These are phyloP conservation scores for Shiraia bambusicola DNA, from an alignment of 2,329 filamentous ascomycete species.

Conservation along the genomic window DNA sequence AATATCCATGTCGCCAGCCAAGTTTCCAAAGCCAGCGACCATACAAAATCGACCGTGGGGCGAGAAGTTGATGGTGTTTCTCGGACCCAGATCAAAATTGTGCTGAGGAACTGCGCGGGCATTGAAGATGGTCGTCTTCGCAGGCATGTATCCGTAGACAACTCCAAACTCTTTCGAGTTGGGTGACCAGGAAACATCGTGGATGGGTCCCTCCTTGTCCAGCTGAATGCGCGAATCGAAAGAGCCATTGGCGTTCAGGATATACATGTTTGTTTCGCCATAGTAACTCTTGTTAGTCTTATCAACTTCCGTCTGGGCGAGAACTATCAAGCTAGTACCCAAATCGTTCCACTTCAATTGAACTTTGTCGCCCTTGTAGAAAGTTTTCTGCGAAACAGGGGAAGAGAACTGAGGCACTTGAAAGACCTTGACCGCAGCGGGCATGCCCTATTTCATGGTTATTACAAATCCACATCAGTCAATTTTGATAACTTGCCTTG, in stretches of 20 bases:
- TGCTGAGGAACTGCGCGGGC: slow-evolving; percentile 78
- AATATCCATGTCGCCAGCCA: slow-evolving; percentile 96
- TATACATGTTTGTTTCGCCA: slow-evolving; percentile 94
- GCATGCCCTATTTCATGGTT: slow-evolving; percentile 68
- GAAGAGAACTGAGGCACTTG: slow-evolving; percentile 82
- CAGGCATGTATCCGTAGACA: slow-evolving; percentile 98
- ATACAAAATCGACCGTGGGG: slow-evolving; percentile 90
- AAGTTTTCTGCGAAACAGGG: slow-evolving; percentile 94
- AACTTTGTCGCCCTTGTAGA: slow-evolving; percentile 99
- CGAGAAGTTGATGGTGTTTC: slow-evolving; percentile 94
- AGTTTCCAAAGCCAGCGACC: slow-evolving; percentile 94
- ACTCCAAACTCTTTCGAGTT: slow-evolving; percentile 98
- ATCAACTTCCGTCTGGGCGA: slow-evolving; percentile 97
- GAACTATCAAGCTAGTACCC: slow-evolving; percentile 87
- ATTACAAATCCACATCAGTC: slow-evolving; percentile 1
- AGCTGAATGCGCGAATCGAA: slow-evolving; percentile 90
- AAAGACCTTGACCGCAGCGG: slow-evolving; percentile 90
- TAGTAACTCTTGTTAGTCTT: slow-evolving; percentile 99
- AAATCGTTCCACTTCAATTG: slow-evolving; percentile 96
- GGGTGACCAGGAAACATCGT: slow-evolving; percentile 97
- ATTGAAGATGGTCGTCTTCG: slow-evolving; percentile 98
- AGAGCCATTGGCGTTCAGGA: slow-evolving; percentile 85
- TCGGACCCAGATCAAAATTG: slow-evolving; percentile 80
- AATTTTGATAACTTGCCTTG: slow-evolving; percentile 64
- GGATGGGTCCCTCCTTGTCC: slow-evolving; percentile 96